Conservation (phyloP, 805 yeast genomes). For the Torulaspora delbrueckii region DNA sequence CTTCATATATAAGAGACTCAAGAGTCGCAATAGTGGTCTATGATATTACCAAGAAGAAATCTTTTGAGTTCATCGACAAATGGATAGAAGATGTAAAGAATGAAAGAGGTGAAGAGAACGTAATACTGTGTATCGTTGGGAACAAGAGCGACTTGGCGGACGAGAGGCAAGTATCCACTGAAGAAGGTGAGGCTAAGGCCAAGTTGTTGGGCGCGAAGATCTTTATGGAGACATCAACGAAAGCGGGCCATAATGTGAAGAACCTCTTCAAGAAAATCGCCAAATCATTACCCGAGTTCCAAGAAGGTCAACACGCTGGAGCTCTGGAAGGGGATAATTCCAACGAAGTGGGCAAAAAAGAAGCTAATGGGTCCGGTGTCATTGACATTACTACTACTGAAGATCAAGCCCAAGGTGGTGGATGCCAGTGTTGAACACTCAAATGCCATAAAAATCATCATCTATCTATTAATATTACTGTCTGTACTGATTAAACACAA, state of each 20-base stretch:
- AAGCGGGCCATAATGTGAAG: conserved; percentile 92
- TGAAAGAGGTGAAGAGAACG: conserved; percentile 84
- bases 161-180: conserved; percentile 73
- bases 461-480: neutral
- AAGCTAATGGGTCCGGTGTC: conserved; percentile 37
- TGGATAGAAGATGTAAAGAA: conserved; percentile 95
- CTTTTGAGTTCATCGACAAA: conserved; percentile 76
- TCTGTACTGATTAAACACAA: neutral
- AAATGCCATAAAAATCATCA: neutral
- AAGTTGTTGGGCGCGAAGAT: conserved; percentile 67
- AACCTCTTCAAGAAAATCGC: conserved; percentile 86
- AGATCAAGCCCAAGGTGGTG: conserved; percentile 33
- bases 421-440: conserved; percentile 39
- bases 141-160: conserved; percentile 80
- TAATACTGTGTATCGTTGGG: conserved; percentile 84
- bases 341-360: conserved; percentile 11
- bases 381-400: conserved; percentile 42
- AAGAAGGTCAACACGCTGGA: conserved; percentile 32
- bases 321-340: conserved; percentile 35
- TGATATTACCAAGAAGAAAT: conserved; percentile 81
- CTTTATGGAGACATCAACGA: conserved; percentile 90
- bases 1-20: conserved; percentile 91
- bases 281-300: conserved; percentile 81
- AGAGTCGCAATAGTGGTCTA: conserved; percentile 97
- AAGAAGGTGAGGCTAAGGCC: conserved; percentile 80